Evolutionary conservation across 805 yeast genomes (phyloP), one percentile per base, ranked within the genome.

Genomic region (Saturnispora mendoncae): DNA sequence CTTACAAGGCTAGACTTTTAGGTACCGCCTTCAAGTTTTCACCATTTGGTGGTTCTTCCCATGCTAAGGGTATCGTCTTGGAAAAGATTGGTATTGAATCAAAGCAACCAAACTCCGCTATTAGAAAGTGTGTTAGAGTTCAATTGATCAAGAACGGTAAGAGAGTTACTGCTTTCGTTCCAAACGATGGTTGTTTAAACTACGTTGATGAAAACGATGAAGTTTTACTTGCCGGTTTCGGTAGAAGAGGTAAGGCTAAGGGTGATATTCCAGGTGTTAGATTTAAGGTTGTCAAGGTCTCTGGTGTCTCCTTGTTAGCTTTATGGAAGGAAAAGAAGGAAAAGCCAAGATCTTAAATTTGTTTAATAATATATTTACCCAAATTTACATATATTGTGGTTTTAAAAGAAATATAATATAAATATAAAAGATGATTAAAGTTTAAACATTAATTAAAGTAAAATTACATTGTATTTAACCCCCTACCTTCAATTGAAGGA

Each of bases 241-340:
- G 99, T 86, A 87, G 97, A 79, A 92, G 95, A 82, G 98, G 98
- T 80, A 92, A 92, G 82, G 98, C 98, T 72, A 92, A 92, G 94
- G 98, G 99, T 81, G 99, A 92, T 88, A 90, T 92, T 68, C 98
- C 98, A 73, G 99, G 99, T 86, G 99, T 92, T 69, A 92, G 99
- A 84, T 92, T 92, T 87, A 92, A 92, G 85, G 99, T 92, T 70
- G 99, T 92, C 71, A 92, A 92, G 81, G 99, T 92, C 63, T 85
- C 98, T 62, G 98, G 98, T 84, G 98, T 94, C 66, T 92, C 98
- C 62, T 81, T 92, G 73, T 80, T 88, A 70, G 98, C 99, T 71
- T 82, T 92, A 74, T 92, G 96, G 97, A 92, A 90, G 81, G 98
- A 94, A 81, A 92, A 92, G 97, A 92, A 92, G 86, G 99, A 94